Conservation (phyloP, 805 yeast species). For the Isabelozyma rhagii region DNA sequence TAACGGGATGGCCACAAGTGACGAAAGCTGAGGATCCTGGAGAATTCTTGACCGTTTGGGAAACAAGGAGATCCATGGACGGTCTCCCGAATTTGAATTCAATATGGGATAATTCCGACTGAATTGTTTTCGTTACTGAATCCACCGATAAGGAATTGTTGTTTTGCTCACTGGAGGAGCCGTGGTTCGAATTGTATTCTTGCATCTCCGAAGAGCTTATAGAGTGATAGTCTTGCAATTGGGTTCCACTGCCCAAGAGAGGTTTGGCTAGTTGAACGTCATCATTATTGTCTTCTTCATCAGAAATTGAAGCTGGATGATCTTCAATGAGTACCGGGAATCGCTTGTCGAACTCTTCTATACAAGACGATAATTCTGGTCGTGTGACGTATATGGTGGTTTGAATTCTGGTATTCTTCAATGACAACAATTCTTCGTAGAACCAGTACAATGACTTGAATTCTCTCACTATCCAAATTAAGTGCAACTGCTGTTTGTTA, state of each 20-base stretch:
- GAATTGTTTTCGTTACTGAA: slow-evolving; percentile 3
- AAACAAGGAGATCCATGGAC: slow-evolving; percentile 31
- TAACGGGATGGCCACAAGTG: slow-evolving; percentile 29
- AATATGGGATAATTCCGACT: slow-evolving; percentile 16
- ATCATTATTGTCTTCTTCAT: background rate
- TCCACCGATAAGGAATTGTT: slow-evolving; percentile 1
- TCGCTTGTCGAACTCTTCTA: slow-evolving; percentile 4
- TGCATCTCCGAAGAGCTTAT: background rate
- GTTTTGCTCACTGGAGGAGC: background rate
- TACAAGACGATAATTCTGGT: slow-evolving; percentile 12
- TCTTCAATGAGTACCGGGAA: slow-evolving; percentile 3
- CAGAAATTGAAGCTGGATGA: background rate
- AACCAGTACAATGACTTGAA: slow-evolving; percentile 50
- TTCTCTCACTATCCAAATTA: slow-evolving; percentile 60
- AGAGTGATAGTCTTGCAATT: background rate
- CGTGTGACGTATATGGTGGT: slow-evolving; percentile 26
- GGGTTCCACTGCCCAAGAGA: background rate
- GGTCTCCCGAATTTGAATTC: slow-evolving; percentile 45
- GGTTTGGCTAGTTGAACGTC: background rate
- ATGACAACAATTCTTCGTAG: slow-evolving; percentile 36
- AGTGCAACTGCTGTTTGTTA: slow-evolving; percentile 22
- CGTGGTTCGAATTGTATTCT: background rate
- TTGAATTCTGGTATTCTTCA: slow-evolving; percentile 25
- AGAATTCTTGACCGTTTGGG: slow-evolving; percentile 25
- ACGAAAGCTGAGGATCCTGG: slow-evolving; percentile 34